Evolutionary conservation across 768 basidiomycete genomes (phyloP).

Genomic region (Amanita subjunquillea): DNA sequence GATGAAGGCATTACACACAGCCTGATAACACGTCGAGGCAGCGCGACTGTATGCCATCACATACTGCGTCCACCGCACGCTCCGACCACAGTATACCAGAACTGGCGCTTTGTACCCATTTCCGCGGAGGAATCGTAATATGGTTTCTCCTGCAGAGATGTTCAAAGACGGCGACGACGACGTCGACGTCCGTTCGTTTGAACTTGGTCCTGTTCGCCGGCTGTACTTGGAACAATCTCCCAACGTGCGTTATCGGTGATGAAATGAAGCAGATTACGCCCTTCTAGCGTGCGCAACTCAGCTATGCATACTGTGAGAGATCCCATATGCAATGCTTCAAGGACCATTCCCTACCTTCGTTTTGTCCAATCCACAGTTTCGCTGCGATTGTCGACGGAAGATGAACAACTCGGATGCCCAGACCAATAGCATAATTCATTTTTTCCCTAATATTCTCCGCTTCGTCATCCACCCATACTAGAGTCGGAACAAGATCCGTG

Average conservation of each 20-base stretch:
- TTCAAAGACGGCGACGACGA: constrained; percentile 8
- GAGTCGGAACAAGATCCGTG: constrained; percentile 8
- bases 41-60: constrained; percentile 12
- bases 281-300: constrained; percentile 15
- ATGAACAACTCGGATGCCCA: constrained; percentile 15
- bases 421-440: constrained; percentile 8
- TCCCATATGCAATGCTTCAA: background rate
- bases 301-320: constrained; percentile 6
- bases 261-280: constrained; percentile 13
- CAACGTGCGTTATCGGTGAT: constrained; percentile 20
- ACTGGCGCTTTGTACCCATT: constrained; percentile 12
- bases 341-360: constrained; percentile 12
- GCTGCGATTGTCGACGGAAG: constrained; percentile 18
- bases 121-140: constrained; percentile 16
- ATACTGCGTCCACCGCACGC: constrained; percentile 12
- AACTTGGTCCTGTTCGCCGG: too few species aligned
- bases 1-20: background rate
- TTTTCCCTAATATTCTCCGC: constrained; percentile 10
- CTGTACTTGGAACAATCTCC: constrained; percentile 6
- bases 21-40: constrained; percentile 12
- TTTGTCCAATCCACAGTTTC: constrained; percentile 17
- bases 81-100: constrained; percentile 13
- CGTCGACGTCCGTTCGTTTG: background rate
- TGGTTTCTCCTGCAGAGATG: constrained; percentile 15
- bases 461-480: constrained; percentile 21